Evolutionary conservation across 148 eudicot genomes (phyloP).

Genomic region (Diospyros kaki): DNA sequence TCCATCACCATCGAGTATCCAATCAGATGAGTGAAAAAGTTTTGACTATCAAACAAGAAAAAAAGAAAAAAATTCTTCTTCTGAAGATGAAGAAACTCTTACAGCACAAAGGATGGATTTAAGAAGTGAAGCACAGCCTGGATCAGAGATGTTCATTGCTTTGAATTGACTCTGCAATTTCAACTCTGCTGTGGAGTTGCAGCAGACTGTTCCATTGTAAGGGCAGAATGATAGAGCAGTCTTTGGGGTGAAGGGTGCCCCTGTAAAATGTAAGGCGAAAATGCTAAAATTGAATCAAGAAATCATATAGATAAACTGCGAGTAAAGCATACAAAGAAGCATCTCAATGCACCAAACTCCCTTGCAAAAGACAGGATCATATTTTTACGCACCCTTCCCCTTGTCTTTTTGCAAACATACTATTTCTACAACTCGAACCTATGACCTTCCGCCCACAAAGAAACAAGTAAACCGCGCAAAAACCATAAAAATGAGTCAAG

Average conservation of each 20-base stretch:
- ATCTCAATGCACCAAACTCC: no score
- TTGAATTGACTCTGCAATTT: conserved; percentile 31
- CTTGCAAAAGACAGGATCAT: no score
- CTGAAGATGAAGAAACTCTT: conserved; percentile 17
- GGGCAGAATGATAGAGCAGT: conserved; percentile 39
- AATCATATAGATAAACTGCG: neutral
- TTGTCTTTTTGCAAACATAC: no score
- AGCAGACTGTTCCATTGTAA: conserved; percentile 43
- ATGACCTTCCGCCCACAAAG: no score
- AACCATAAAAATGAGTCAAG: neutral
- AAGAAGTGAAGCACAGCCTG: conserved; percentile 42
- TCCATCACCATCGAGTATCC: neutral
- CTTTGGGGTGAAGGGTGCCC: conserved; percentile 37
- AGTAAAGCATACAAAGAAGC: neutral
- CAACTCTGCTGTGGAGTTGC: conserved; percentile 32
- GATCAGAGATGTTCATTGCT: conserved; percentile 42
- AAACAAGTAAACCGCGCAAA: no score
- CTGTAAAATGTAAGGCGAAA: conserved; percentile 23
- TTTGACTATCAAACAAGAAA: neutral
- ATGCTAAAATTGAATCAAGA: conserved; percentile 1
- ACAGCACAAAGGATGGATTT: conserved; percentile 52
- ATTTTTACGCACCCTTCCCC: no score
- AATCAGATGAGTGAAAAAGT: conserved; percentile 1
- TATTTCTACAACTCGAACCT: no score
- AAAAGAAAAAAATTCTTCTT: neutral